phyloP scores from a whole-genome alignment of 169 alveolate genomes.

The Plasmodium cynomolgi region DNA sequence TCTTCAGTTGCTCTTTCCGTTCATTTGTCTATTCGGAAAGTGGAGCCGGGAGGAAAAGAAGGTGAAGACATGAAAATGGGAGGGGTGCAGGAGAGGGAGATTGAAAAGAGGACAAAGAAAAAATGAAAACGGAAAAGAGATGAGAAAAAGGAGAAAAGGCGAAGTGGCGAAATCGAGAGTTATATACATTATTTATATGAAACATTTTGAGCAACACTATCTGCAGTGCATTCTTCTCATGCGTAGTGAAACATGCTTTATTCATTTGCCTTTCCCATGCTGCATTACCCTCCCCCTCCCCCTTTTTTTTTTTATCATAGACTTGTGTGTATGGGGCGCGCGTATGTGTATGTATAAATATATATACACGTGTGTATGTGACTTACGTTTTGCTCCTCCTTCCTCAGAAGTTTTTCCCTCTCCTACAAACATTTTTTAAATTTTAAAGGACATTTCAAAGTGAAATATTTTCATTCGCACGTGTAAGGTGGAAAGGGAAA shows the following conservation, averaged over 20 bases:
- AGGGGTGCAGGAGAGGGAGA: neutral
- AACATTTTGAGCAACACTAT: neutral
- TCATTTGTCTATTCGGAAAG: constrained; percentile 57
- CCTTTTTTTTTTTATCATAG: too few relatives aligned
- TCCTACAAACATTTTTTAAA: constrained; percentile 60
- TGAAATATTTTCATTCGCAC: neutral
- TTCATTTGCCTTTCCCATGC: neutral
- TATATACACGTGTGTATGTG: constrained; percentile 5
- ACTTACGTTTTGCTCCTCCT: constrained; percentile 53
- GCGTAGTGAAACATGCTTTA: neutral
- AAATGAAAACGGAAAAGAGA: neutral
- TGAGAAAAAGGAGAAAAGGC: neutral
- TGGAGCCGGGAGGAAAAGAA: constrained; percentile 9
- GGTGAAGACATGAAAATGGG: neutral
- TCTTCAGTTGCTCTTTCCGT: constrained; percentile 59
- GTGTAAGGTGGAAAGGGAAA: neutral
- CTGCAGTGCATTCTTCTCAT: neutral
- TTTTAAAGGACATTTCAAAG: constrained; percentile 8
- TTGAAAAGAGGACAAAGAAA: neutral
- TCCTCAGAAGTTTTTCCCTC: constrained; percentile 31
- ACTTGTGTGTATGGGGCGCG: neutral
- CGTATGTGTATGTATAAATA: neutral
- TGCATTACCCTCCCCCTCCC: neutral
- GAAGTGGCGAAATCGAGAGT: neutral
- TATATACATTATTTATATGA: neutral